Evolutionary conservation across 768 basidiomycete species (phyloP), one percentile per base, ranked within the genome.

Genomic region (Boletus rufocinnamomeus): DNA sequence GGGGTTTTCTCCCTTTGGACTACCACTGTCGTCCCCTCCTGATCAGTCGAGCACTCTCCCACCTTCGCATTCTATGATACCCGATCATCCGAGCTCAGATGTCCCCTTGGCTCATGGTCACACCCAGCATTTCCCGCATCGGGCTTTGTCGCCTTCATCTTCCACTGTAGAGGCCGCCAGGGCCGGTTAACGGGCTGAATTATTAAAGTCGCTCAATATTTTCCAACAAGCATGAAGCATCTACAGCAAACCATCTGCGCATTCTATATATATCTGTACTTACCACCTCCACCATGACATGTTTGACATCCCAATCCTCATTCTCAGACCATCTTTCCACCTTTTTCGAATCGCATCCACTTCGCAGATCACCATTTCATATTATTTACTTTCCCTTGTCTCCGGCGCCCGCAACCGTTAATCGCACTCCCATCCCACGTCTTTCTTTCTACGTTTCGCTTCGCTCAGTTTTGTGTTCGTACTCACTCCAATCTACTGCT

Each of bases 251-350:
- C 59, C 68, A 73, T 73, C 73, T 73, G 72, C 72, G 72, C 72
- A 74, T 73, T 70, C 71, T 74, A 73, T 73, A 72, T 71, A 72
- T 72, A 72, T 72, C 69, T 73, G 72, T 73, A 73, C 72, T 74
- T 74, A 72, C 72, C 65, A 72, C 52, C 66, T 52, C 61, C 55
- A 51, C 57, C 70, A 74, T 59, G 66, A 71, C 73, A 70, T 66
- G 71, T 64, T 73, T 63, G 69, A 73, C 67, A 69, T 68, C 66
- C 56, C 63, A 65, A 60, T 68, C 60, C 67, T 68, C 72, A 73
- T 67, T 64, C 57, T 57, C 61, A 45, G 51, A 62, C 57, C 62
- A 66, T 55, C n/a, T 54, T 57, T 52, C 30, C 50, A 53, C 49
- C 56, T 56, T 54, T 61, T 65, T 64, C 55, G 71, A 66, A 64